Conservation (phyloP, 1,284 basidiomycete species). For the Phellopilus nigrolimitatus region DNA sequence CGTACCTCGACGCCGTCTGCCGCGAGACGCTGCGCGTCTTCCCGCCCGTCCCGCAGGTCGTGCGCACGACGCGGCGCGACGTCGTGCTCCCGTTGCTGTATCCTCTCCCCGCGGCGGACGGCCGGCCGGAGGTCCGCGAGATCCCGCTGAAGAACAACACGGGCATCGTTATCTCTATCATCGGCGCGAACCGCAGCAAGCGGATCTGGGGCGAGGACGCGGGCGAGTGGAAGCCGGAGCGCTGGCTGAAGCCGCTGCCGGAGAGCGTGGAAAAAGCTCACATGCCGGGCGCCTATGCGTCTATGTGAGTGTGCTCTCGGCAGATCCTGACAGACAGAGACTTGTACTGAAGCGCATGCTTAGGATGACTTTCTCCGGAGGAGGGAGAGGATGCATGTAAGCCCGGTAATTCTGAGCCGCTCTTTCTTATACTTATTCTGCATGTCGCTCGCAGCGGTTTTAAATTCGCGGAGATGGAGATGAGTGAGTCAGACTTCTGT, state of each 20-base stretch:
- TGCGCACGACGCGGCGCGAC: neutral
- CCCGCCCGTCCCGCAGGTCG: neutral
- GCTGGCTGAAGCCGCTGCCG: too few relatives aligned
- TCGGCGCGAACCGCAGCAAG: constrained; percentile 14
- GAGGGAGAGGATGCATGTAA: constrained; percentile 20
- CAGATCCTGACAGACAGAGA: neutral
- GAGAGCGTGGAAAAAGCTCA: constrained; percentile 14
- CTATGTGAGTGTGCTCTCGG: constrained; percentile 16
- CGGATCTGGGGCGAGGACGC: constrained; percentile 21
- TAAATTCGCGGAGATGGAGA: constrained; percentile 21
- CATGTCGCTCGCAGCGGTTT: constrained; percentile 12
- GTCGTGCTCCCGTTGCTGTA: constrained; percentile 17
- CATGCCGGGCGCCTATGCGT: constrained; percentile 20
- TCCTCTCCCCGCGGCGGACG: constrained; percentile 13
- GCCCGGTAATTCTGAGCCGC: neutral
- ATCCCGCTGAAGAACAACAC: constrained; percentile 11
- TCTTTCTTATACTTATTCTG: neutral
- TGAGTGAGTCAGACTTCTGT: constrained; percentile 20
- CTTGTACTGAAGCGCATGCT: neutral
- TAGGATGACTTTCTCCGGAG: constrained; percentile 20
- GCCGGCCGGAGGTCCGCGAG: constrained; percentile 10
- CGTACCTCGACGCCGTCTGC: constrained; percentile 24
- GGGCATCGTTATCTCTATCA: constrained; percentile 19
- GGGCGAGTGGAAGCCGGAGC: constrained; percentile 16
- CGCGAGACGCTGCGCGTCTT: too few relatives aligned